Evolutionary conservation across 257 asterid species (phyloP), one percentile per base, ranked within the genome.

Genomic region (Nicotiana attenuata): DNA sequence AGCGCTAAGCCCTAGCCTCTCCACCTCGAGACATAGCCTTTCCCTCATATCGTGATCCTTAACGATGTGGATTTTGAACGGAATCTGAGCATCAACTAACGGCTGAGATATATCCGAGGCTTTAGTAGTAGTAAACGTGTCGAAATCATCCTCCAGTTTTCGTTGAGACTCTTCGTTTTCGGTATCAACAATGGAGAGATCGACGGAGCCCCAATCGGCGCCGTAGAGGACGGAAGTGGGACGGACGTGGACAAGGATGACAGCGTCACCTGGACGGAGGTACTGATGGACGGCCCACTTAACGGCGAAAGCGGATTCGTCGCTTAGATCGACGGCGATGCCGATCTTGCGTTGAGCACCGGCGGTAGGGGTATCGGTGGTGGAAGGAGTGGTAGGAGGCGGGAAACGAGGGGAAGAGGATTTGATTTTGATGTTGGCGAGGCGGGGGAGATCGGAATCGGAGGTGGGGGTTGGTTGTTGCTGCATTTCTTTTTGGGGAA

Each of bases 41-140:
- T 94, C 98, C 87, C 87, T 92, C 97, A 94, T 91, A 76, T 94
- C 98, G 31, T 94, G 98, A 82, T 94, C 98, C 90, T 94, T 94
- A 57, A 94, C 98, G 24, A 94, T 94, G 81, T 94, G 98, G 65
- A 94, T 92, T 81, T 94, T 94, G 82, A 83, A 94, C 10, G 98
- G 98, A 75, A 94, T 94, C 20, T 89, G 91, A 9, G 98, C 97
- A n/a, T 91, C 98, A 64, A 92, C 90, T 10, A 94, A 88, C 57
- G 97, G 97, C 86, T 91, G 97, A 14, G 98, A 86, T 79, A 94
- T 82, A 84, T 93, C 98, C 65, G 96, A 38, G 3, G 94, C 85
- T 84, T 94, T 94, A 6, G 97, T 83, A 19, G 89, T 84, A 33
- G 98, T 94, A 84, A 94, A 93, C 7, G 94, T 75, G 33, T 94